phyloP scores from a whole-genome alignment of 2,329 filamentous ascomycete genomes.

The Orbilia quercus region DNA sequence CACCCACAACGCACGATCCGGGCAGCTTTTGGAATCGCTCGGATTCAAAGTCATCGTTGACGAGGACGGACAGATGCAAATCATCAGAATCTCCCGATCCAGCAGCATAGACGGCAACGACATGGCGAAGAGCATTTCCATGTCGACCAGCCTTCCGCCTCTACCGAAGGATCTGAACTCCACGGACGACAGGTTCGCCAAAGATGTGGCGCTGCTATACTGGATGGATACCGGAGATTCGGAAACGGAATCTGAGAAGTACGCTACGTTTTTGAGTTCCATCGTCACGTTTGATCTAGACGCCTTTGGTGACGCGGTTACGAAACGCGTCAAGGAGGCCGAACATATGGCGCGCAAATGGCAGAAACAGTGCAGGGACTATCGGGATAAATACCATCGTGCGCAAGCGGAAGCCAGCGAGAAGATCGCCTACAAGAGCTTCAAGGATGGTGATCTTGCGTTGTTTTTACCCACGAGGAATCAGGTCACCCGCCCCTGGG shows the following conservation, averaged over 20 bases:
- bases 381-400: slow-evolving; percentile 85
- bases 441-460: slow-evolving; percentile 95
- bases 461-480: slow-evolving; percentile 94
- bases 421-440: slow-evolving; percentile 94
- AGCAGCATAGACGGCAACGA: slow-evolving; percentile 63
- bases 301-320: slow-evolving; percentile 82
- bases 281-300: slow-evolving; percentile 85
- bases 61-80: slow-evolving; percentile 63
- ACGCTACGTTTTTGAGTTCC: slow-evolving; percentile 77
- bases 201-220: slow-evolving; percentile 78
- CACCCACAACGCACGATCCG: slow-evolving; percentile 84
- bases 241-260: slow-evolving; percentile 77
- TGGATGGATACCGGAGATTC: slow-evolving; percentile 80
- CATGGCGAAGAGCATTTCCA: slow-evolving; percentile 65
- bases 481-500: slow-evolving; percentile 94
- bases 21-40: slow-evolving; percentile 83
- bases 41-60: slow-evolving; percentile 83
- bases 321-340: slow-evolving; percentile 90
- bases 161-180: slow-evolving; percentile 44
- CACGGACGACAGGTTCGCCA: slow-evolving; percentile 52
- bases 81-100: slow-evolving; percentile 58
- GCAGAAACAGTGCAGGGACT: slow-evolving; percentile 85
- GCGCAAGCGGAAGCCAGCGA: slow-evolving; percentile 87
- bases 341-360: slow-evolving; percentile 93
- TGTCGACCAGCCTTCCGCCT: slow-evolving; percentile 61